Conservation (phyloP, 2,329 filamentous ascomycete species). For the Amesomyces nigricolor region DNA sequence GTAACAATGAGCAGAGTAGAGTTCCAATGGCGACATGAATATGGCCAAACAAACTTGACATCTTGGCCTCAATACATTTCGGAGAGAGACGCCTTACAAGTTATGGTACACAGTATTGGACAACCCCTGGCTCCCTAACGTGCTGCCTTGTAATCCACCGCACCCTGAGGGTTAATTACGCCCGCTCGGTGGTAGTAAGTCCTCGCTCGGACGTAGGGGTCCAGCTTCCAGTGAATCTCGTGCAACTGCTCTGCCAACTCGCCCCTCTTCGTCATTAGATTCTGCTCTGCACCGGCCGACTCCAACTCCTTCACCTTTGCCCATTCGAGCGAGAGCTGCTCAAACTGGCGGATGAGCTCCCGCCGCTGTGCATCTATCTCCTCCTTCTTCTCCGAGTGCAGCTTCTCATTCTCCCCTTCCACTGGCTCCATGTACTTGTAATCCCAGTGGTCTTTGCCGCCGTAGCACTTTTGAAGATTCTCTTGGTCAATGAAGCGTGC, state of each 20-base stretch:
- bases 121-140: not conserved
- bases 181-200: conserved; percentile 9
- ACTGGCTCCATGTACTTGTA: conserved; percentile 11
- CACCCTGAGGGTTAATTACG: not conserved
- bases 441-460: conserved; percentile 12
- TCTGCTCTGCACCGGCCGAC: not conserved
- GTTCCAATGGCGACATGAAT: not conserved
- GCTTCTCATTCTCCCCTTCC: conserved; percentile 2
- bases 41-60: not conserved
- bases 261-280: not conserved
- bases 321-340: conserved; percentile 11
- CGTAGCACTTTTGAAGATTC: conserved; percentile 11
- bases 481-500: conserved; percentile 4
- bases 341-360: conserved; percentile 10
- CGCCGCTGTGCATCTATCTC: not conserved
- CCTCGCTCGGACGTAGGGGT: conserved; percentile 11
- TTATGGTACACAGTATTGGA: not conserved
- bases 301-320: not conserved
- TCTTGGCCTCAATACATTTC: not conserved
- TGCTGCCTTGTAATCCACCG: conserved; percentile 8
- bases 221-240: conserved; percentile 9
- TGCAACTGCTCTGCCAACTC: conserved; percentile 3
- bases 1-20: not conserved
- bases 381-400: conserved; percentile 12
- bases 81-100: not conserved